Evolutionary conservation across 75 land plant species (phyloP), one percentile per base, ranked within the genome.

Genomic region (Azolla pinnata): DNA sequence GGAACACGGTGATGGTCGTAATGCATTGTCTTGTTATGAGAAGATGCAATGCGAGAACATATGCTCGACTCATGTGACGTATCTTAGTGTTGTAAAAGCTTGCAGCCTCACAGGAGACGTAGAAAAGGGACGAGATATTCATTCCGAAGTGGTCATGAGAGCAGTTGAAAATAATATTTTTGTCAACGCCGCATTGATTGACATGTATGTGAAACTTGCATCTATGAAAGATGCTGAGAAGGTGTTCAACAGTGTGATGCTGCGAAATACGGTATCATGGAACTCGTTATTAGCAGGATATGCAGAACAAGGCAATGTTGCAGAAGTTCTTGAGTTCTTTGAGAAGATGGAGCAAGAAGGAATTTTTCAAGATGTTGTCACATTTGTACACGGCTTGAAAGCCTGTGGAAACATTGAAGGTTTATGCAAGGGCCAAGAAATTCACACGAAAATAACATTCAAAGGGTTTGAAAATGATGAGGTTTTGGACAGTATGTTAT

Each of bases 201-300:
- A 54, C 32, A 54, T 54, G 57, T 54, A 54, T 24, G 3, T 44
- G 27, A 70, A 66, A 59, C 44, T 45, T 70, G 57, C 65, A n/a
- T 20, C 35, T 51, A 28, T 69, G 29, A 64, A 59, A 14, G 52
- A 72, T 29, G 73, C 74, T 1, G 38, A 33, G 42, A 17, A 59
- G 27, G 47, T 60, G 1, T 71, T 71, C 51, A 48, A 59, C 1
- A 33, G 29, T 21, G 68, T 71, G 54, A 29, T 30, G 28, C 42
- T 1, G 9, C 76, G 72, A 38, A 46, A 46, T 46, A 23, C 21
- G 17, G 49, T 46, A 3, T 46, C 57, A 7, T 54, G 57, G 57
- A 54, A 54, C 27, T 23, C 57, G 14, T 16, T 54, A 29, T 23
- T 54, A 4, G 57, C 57, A 29, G 57, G 32, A 1, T 31, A 9